Conservation (phyloP, 768 basidiomycete species). For the Tulasnella calospora region DNA sequence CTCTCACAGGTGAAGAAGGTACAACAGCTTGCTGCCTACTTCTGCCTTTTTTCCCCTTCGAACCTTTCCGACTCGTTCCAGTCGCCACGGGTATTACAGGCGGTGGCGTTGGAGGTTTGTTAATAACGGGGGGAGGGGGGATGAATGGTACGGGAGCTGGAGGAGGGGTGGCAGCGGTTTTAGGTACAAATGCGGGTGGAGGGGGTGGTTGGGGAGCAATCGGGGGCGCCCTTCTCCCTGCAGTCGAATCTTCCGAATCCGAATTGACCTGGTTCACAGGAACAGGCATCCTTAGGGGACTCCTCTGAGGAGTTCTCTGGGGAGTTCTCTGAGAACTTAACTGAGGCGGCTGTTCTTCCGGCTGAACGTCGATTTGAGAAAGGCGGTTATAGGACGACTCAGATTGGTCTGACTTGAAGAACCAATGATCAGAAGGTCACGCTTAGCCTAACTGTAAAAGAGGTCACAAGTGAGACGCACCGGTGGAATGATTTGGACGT, state of each 20-base stretch:
- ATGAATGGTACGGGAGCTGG: not conserved
- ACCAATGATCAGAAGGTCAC: conserved; percentile 15
- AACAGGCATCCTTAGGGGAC: not conserved
- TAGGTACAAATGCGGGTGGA: conserved; percentile 20
- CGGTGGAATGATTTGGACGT: not conserved
- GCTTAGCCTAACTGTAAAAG: not conserved
- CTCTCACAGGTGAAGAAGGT: conserved; percentile 17
- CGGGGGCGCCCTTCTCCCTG: not conserved
- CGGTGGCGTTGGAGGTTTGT: not conserved
- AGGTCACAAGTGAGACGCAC: not conserved
- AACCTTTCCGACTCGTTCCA: not conserved
- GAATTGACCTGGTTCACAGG: conserved; percentile 4
- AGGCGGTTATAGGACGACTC: not conserved
- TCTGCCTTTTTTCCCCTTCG: not conserved
- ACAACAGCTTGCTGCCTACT: conserved; percentile 1
- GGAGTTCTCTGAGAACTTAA: not conserved
- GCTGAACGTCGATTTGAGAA: conserved; percentile 4
- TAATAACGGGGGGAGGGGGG: not conserved
- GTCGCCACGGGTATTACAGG: not conserved
- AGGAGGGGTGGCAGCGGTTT: not conserved
- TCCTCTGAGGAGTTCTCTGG: not conserved
- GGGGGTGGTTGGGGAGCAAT: conserved; percentile 2
- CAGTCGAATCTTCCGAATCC: conserved; percentile 16
- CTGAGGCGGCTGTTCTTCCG: conserved; percentile 2
- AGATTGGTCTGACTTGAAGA: not conserved